Base-by-base conservation (phyloP, 2,329 filamentous ascomycete species). In the Cephalotrichum gorgonifer region DNA sequence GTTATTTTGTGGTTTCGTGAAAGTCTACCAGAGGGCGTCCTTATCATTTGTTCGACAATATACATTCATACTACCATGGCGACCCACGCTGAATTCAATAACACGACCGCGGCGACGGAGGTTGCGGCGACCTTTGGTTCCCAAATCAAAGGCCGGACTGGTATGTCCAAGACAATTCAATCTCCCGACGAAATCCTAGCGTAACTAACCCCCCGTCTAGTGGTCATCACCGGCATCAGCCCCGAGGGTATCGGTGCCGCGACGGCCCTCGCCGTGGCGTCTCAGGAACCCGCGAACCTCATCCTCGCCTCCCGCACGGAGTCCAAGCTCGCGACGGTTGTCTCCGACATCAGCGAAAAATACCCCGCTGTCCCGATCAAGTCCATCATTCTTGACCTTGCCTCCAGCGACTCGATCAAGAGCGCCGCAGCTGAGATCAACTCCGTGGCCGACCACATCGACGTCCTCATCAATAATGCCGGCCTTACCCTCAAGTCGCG, bases 261-360 rank as follows among this genome's bases (percentile, higher is more conserved):
- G 6, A 70, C 69, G 43, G 60, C 62, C 28, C 50, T 58, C 14
- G 54, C 62, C 35, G 58, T 74, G 39, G 71, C 72, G 20, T 55
- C 62, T 11, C 64, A 64, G 26, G 56, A 62, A 1, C 70, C 73
- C 0, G 52, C 57, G 2, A 56, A 67, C 25, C 66, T 77, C 49
- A 70, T 73, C 46, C 66, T 75, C 25, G 69, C 64, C 6, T 70
- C 71, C 27, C 73, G 74, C 50, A 70, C 60, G 43, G 47, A 56
- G 5, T 47, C 59, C 14, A 76, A 73, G 49, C 52, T 68, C 4
- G 57, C 66, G 3, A 38, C 45, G 43, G 50, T 45, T 6, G 41
- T 48, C 3, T 33, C 26, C 27, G 43, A 14, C 28, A 43, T 55
- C 35, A 27, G 42, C 17, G 22, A 46, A 6, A 39, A 31, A 12